Percentiles rank a stretch among this genome's conserved stretches.
phyloP scores from a whole-genome alignment of 1,139 yeast species.

The Pichia sp. region DNA sequence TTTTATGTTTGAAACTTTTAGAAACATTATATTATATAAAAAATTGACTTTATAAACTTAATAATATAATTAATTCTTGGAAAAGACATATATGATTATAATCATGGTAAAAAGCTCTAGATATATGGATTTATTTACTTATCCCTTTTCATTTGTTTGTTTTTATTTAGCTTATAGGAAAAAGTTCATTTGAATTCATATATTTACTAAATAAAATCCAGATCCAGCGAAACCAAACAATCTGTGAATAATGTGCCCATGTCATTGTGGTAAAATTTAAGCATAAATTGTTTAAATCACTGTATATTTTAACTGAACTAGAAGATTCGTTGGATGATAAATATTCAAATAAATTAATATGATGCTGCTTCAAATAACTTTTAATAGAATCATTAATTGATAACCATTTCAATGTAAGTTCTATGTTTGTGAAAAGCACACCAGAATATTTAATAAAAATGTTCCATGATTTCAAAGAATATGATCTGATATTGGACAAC shows the following conservation, averaged over 20 bases:
- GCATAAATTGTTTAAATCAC: constrained; percentile 54
- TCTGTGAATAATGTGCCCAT: constrained; percentile 77
- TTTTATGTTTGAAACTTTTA: neutral
- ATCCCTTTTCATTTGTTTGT: too few species aligned
- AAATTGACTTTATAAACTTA: neutral
- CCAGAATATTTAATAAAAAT: constrained; percentile 48
- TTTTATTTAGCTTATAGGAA: constrained; percentile 15
- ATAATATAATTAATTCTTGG: neutral
- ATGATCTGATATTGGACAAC: constrained; percentile 12
- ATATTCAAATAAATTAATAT: neutral
- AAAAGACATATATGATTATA: neutral
- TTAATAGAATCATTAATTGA: neutral
- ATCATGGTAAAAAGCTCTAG: too few species aligned
- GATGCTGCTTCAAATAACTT: neutral
- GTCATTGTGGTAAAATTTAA: constrained; percentile 71
- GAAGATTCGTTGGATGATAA: neutral
- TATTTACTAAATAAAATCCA: constrained; percentile 78
- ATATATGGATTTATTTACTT: too few species aligned
- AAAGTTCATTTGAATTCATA: constrained; percentile 66
- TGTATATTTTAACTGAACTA: constrained; percentile 35
- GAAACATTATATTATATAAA: neutral
- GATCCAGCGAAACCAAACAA: constrained; percentile 92
- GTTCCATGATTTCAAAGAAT: constrained; percentile 37
- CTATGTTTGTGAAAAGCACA: constrained; percentile 42
- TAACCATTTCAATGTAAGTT: constrained; percentile 18